Conservation (phyloP, 2,329 filamentous ascomycete species). For the Aspergillus luchuensis region DNA sequence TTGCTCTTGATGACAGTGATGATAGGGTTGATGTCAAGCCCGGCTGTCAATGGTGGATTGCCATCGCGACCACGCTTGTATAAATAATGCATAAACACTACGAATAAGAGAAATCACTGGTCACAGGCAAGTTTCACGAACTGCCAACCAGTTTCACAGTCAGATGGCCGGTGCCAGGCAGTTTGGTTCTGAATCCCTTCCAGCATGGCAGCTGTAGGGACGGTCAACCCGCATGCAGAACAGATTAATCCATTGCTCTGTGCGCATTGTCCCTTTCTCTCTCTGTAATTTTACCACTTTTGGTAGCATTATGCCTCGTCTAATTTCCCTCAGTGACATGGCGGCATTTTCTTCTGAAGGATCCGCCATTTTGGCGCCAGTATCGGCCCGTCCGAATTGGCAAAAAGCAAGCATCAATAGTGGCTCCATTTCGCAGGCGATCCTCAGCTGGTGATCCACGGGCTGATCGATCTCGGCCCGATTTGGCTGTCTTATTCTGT, state of each 20-base stretch:
- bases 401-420: constrained; percentile 2
- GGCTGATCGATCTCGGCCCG: not conserved
- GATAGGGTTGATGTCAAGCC: not conserved
- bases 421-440: constrained; percentile 1
- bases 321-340: no score
- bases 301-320: no score
- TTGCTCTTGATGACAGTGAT: not conserved
- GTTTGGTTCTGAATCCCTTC: no score
- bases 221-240: not conserved
- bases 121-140: not conserved
- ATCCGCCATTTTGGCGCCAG: constrained; percentile 3
- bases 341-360: not conserved
- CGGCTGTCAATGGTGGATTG: not conserved
- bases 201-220: not conserved
- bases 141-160: not conserved
- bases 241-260: not conserved
- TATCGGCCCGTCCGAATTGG: constrained; percentile 3
- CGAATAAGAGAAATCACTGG: no score
- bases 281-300: no score
- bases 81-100: not conserved
- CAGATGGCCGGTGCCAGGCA: no score
- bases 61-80: not conserved
- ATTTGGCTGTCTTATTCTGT: no score
- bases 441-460: not conserved
- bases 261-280: no score